Percentiles rank a stretch among this genome's conserved stretches.
phyloP scores from a whole-genome alignment of 495 filamentous ascomycete species.

The Penicillium taxi region DNA sequence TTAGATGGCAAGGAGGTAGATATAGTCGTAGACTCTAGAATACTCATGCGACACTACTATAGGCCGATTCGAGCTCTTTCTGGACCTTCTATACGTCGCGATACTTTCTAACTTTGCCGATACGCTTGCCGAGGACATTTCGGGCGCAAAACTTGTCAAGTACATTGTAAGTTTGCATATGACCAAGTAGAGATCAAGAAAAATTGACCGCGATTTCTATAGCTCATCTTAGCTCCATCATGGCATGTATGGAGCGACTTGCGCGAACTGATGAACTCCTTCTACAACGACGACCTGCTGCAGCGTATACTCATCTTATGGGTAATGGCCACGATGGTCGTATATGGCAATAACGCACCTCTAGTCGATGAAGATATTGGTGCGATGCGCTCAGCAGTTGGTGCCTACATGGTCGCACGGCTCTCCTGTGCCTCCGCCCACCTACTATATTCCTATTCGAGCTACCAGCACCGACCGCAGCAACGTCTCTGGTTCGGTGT shows the following conservation, averaged over 20 bases:
- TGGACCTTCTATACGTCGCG: constrained; percentile 42
- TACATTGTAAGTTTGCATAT: constrained; percentile 26
- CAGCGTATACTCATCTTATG: constrained; percentile 41
- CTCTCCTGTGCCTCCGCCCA: constrained; percentile 21
- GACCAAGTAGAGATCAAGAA: background rate
- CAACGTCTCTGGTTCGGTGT: constrained; percentile 27
- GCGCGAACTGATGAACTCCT: constrained; percentile 41
- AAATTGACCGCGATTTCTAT: background rate
- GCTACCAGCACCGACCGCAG: constrained; percentile 32
- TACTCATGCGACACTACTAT: background rate
- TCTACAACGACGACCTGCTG: constrained; percentile 42
- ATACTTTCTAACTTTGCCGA: constrained; percentile 40
- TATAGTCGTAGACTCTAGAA: no score
- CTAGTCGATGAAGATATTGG: constrained; percentile 34
- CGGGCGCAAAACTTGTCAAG: constrained; percentile 38
- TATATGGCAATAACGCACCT: constrained; percentile 42
- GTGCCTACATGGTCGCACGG: constrained; percentile 30
- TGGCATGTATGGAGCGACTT: constrained; percentile 45
- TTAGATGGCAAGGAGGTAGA: no score
- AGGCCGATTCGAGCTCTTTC: constrained; percentile 43
- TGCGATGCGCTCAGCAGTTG: constrained; percentile 34
- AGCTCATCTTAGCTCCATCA: constrained; percentile 35
- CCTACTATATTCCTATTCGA: constrained; percentile 29
- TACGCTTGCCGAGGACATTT: constrained; percentile 36
- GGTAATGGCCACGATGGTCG: constrained; percentile 37